Conservation (phyloP, 2,329 filamentous ascomycete species). For the Botrytis fragariae region DNA sequence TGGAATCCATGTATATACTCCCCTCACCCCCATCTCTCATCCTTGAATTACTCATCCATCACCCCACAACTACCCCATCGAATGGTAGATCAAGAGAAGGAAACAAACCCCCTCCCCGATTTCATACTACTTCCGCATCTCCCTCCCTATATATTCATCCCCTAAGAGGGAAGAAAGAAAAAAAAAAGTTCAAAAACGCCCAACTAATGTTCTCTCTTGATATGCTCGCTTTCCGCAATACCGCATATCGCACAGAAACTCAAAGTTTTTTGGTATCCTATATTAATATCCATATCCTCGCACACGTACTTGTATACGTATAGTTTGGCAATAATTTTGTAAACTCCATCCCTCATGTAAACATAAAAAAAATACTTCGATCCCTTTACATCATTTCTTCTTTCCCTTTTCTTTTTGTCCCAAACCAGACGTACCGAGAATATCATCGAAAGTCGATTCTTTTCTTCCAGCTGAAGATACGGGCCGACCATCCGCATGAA, state of each 20-base stretch:
- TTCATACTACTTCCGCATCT: neutral
- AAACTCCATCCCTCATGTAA: slow-evolving; percentile 3
- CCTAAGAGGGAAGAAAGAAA: no score
- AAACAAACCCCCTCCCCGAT: neutral
- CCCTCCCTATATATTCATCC: neutral
- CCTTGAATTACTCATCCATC: neutral
- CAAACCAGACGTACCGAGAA: slow-evolving; percentile 44
- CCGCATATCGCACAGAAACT: neutral
- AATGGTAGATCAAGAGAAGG: neutral
- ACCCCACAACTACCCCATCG: neutral
- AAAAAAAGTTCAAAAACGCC: neutral
- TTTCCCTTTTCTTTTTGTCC: slow-evolving; percentile 38
- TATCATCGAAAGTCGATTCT: slow-evolving; percentile 48
- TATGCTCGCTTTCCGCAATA: slow-evolving; percentile 6
- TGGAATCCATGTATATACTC: neutral
- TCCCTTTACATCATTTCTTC: slow-evolving; percentile 21
- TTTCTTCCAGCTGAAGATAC: slow-evolving; percentile 13
- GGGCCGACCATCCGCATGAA: neutral
- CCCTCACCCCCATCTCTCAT: neutral
- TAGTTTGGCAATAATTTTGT: neutral
- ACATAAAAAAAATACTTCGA: neutral
- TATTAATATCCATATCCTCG: neutral
- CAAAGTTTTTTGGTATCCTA: slow-evolving; percentile 7
- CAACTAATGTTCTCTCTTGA: neutral
- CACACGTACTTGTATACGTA: neutral